Base-by-base conservation (phyloP, 306 rosid genomes). In the Oemleria cerasiformis region DNA sequence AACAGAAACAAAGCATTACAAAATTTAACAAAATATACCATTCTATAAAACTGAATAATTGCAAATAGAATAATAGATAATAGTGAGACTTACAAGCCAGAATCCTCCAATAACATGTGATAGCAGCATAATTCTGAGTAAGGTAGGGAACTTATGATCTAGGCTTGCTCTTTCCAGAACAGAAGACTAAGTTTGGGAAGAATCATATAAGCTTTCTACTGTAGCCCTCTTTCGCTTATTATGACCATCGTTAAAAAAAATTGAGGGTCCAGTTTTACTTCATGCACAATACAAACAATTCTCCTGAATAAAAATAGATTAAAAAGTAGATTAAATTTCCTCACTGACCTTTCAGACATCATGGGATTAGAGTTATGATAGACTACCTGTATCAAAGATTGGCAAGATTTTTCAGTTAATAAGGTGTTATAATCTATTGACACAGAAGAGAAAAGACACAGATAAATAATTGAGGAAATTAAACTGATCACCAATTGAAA, bases 11-110 rank as follows among this genome's bases (percentile, higher is more conserved):
- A n/a, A n/a, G n/a, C n/a, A n/a, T n/a, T n/a, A n/a, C n/a, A n/a
- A n/a, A n/a, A n/a, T n/a, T n/a, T n/a, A n/a, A n/a, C n/a, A n/a
- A n/a, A n/a, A n/a, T n/a, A n/a, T n/a, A n/a, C n/a, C n/a, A n/a
- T n/a, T n/a, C n/a, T n/a, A n/a, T n/a, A n/a, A n/a, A n/a, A n/a
- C n/a, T n/a, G n/a, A n/a, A n/a, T n/a, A n/a, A n/a, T n/a, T n/a
- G n/a, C n/a, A n/a, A n/a, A n/a, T n/a, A n/a, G n/a, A n/a, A n/a
- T n/a, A n/a, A n/a, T n/a, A n/a, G n/a, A n/a, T n/a, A n/a, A n/a
- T n/a, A n/a, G n/a, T n/a, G n/a, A n/a, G n/a, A n/a, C n/a, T 78
- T 80, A 87, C 92, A 71, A 84, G 83, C 87, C 92, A 87, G 84
- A 80, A 87, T 34, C 88, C 87, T 15, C 64, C 51, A 10, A 74